Percentiles rank a stretch among this genome's conserved stretches.
phyloP scores from a whole-genome alignment of 2,329 filamentous ascomycete species.

The Colletotrichum higginsianum region DNA sequence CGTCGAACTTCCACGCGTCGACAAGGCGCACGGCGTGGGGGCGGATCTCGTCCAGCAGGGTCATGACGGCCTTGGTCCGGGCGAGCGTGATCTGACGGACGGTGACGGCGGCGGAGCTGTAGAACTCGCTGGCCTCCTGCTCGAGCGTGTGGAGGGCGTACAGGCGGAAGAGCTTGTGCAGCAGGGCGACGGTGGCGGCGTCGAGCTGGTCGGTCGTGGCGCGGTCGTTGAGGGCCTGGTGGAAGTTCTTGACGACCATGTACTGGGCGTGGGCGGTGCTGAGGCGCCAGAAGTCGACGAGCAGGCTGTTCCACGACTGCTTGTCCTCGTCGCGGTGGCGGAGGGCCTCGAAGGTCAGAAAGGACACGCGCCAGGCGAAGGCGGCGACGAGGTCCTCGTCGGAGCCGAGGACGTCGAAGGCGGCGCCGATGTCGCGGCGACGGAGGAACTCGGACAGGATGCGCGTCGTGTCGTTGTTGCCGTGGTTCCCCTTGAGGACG shows the following conservation, averaged over 20 bases:
- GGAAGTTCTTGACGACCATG: conserved; percentile 83
- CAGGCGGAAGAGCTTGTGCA: conserved; percentile 87
- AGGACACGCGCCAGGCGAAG: conserved; percentile 82
- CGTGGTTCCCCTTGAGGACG: conserved; percentile 74
- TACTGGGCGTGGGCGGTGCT: conserved; percentile 84
- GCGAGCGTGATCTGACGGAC: conserved; percentile 81
- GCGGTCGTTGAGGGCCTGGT: conserved; percentile 59
- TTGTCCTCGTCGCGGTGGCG: conserved; percentile 83
- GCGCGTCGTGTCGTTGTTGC: conserved; percentile 75
- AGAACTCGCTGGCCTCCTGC: conserved; percentile 80
- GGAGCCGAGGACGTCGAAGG: conserved; percentile 80
- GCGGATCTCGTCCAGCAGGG: conserved; percentile 78
- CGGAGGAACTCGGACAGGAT: conserved; percentile 77
- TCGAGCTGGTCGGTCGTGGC: conserved; percentile 69
- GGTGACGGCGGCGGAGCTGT: conserved; percentile 77
- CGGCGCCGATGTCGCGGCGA: conserved; percentile 78
- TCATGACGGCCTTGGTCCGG: conserved; percentile 84
- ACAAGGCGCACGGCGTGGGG: conserved; percentile 81
- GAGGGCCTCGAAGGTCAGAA: conserved; percentile 81
- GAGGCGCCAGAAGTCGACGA: conserved; percentile 84
- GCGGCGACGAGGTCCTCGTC: conserved; percentile 81
- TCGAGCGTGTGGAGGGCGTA: conserved; percentile 77
- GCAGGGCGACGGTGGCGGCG: conserved; percentile 67
- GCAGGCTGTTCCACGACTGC: conserved; percentile 82
- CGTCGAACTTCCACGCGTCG: conserved; percentile 82